A percentile compares a stretch with the other conserved stretches of the same genome.
Evolutionary conservation across 1,139 yeast species (phyloP).

Genomic region (Geotrichum carabidarum): DNA sequence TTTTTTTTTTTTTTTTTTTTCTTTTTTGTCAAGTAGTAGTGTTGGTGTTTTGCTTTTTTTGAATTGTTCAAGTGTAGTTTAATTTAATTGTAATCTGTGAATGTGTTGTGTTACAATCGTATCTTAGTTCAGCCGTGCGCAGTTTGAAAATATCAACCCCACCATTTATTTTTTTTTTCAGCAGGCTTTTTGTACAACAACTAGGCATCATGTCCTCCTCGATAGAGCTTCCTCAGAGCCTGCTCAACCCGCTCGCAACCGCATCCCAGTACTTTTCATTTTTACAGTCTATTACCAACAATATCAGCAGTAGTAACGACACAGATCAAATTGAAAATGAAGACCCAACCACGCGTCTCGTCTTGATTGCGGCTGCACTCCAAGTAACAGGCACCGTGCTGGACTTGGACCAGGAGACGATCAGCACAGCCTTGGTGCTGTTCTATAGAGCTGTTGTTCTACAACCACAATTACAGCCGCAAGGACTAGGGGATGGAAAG

Average conservation of each 20-base stretch:
- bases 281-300: background rate
- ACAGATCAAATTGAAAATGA: background rate
- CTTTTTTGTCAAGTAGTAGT: too few relatives aligned
- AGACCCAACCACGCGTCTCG: background rate
- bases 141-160: too few relatives aligned
- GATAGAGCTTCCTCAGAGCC: background rate
- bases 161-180: too few relatives aligned
- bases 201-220: too few relatives aligned
- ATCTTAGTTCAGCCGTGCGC: too few relatives aligned
- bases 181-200: too few relatives aligned
- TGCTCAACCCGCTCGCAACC: slow-evolving; percentile 13
- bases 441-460: slow-evolving; percentile 22
- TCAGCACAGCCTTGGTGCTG: slow-evolving; percentile 22
- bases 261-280: slow-evolving; percentile 5
- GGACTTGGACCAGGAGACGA: slow-evolving; percentile 1
- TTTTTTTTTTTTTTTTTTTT: background rate
- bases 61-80: too few relatives aligned
- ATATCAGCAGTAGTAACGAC: too few relatives aligned
- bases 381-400: slow-evolving; percentile 6
- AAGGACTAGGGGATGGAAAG: too few relatives aligned
- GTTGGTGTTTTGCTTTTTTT: too few relatives aligned
- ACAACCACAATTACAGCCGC: background rate
- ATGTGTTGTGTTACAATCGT: too few relatives aligned
- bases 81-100: too few relatives aligned
- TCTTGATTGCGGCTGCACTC: background rate